Evolutionary conservation across 2,329 filamentous ascomycete genomes (phyloP).

Genomic region (Cladosporium sp.): DNA sequence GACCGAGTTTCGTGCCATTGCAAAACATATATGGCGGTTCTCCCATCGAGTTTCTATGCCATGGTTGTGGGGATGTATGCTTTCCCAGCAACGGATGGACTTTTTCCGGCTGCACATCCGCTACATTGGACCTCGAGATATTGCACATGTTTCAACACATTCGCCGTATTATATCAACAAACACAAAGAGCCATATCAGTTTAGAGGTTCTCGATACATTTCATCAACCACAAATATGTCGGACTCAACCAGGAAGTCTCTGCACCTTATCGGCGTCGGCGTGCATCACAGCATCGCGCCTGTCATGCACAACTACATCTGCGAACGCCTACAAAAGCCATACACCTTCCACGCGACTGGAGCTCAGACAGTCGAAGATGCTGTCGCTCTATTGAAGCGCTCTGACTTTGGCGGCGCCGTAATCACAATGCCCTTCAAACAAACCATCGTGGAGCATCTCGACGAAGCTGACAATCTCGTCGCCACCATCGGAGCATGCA

Average conservation of each 20-base stretch:
- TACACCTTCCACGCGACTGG: conserved; percentile 43
- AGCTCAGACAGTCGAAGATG: conserved; percentile 36
- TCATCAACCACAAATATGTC: not conserved
- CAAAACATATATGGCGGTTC: not conserved
- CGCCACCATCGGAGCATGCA: conserved; percentile 43
- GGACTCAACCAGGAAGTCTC: conserved; percentile 15
- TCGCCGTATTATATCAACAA: not conserved
- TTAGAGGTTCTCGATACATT: not conserved
- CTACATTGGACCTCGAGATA: not conserved
- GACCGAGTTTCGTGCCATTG: not conserved
- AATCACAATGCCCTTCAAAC: conserved; percentile 50
- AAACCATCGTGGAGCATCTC: conserved; percentile 39
- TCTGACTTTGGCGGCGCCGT: conserved; percentile 38
- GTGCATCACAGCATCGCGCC: conserved; percentile 47
- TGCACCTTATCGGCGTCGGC: conserved; percentile 45
- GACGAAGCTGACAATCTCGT: conserved; percentile 43
- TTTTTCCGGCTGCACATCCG: not conserved
- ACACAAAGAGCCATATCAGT: not conserved
- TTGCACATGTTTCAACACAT: not conserved
- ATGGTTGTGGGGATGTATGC: not conserved
- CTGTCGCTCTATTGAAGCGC: conserved; percentile 35
- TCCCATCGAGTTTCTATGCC: not conserved
- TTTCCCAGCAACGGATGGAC: not conserved
- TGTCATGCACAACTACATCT: conserved; percentile 46
- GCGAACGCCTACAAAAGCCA: conserved; percentile 37